Conservation (phyloP, 805 yeast species). For the Cyberlindnera mississippiensis region DNA sequence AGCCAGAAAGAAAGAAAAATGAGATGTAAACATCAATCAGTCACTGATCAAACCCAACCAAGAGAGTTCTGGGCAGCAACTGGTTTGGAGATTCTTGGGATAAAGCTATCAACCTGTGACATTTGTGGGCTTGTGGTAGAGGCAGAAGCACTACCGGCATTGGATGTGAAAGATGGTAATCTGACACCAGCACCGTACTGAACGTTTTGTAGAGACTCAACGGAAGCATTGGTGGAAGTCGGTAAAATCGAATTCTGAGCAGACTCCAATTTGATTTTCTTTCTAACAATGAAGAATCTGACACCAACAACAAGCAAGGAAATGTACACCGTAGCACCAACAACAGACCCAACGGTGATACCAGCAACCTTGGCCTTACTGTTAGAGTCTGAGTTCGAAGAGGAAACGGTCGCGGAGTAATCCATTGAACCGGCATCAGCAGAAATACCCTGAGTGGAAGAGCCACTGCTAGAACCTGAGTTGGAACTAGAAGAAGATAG, state of each 20-base stretch:
- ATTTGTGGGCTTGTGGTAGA: conserved; percentile 11
- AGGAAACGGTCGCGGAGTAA: conserved; percentile 22
- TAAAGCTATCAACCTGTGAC: conserved; percentile 29
- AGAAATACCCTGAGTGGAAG: conserved; percentile 11
- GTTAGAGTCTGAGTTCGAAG: background rate
- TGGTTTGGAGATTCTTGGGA: conserved; percentile 59
- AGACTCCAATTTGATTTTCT: conserved; percentile 18
- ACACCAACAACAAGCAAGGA: conserved; percentile 53
- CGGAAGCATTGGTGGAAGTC: conserved; percentile 13
- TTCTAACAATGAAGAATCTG: conserved; percentile 40
- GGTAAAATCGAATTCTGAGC: conserved; percentile 17
- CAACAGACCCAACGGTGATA: conserved; percentile 76
- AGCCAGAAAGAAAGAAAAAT: background rate
- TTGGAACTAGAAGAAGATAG: conserved; percentile 1
- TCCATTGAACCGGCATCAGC: conserved; percentile 30
- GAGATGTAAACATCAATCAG: background rate
- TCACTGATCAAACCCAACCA: conserved; percentile 51
- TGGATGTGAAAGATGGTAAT: conserved; percentile 7
- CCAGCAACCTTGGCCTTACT: conserved; percentile 56
- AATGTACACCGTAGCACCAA: conserved; percentile 68
- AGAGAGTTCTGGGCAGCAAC: conserved; percentile 67
- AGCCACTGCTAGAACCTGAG: conserved; percentile 5
- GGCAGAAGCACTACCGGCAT: background rate
- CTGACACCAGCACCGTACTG: conserved; percentile 25
- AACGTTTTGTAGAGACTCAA: conserved; percentile 17